Evolutionary conservation across 371 early-diverging fungal genomes (phyloP).

Genomic region (Rhizopus sp.): DNA sequence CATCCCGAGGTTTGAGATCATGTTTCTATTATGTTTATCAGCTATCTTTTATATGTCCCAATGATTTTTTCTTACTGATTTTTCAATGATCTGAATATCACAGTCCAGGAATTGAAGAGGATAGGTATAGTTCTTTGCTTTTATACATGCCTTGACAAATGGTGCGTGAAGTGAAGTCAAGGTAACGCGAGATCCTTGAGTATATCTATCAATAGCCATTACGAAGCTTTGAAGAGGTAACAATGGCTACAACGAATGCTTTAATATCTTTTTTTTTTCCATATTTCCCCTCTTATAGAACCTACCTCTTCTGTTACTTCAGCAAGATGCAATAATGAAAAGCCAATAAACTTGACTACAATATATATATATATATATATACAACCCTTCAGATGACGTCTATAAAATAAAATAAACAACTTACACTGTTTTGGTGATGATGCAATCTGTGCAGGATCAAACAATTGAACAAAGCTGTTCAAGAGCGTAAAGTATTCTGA

Average conservation of each 20-base stretch:
- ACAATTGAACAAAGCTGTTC: conserved; percentile 47
- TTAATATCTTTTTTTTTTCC: conserved; percentile 1
- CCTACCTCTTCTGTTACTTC: conserved; percentile 26
- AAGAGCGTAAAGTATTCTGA: conserved; percentile 35
- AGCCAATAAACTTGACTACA: conserved; percentile 50
- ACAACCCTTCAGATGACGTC: not conserved
- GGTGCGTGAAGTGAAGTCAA: conserved; percentile 64
- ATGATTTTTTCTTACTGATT: conserved; percentile 37
- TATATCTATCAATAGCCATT: conserved; percentile 42
- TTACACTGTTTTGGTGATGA: conserved; percentile 49
- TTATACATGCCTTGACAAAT: conserved; percentile 59
- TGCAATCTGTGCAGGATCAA: conserved; percentile 47
- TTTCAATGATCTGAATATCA: conserved; percentile 62
- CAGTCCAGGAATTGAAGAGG: conserved; percentile 57
- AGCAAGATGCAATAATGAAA: conserved; percentile 48
- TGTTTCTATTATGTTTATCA: conserved; percentile 17
- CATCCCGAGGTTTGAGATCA: conserved; percentile 51
- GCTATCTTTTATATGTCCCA: not conserved
- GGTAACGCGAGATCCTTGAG: conserved; percentile 25
- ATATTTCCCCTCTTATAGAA: too few species aligned
- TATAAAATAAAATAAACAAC: conserved; percentile 4
- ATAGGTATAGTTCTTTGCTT: conserved; percentile 61
- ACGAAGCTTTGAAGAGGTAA: conserved; percentile 45
- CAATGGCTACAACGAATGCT: conserved; percentile 34
- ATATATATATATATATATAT: too few species aligned